A percentile compares a stretch with the other conserved stretches of the same genome.
Conservation (phyloP, 2,329 filamentous ascomycete genomes). For the Colletotrichum paranaense region DNA sequence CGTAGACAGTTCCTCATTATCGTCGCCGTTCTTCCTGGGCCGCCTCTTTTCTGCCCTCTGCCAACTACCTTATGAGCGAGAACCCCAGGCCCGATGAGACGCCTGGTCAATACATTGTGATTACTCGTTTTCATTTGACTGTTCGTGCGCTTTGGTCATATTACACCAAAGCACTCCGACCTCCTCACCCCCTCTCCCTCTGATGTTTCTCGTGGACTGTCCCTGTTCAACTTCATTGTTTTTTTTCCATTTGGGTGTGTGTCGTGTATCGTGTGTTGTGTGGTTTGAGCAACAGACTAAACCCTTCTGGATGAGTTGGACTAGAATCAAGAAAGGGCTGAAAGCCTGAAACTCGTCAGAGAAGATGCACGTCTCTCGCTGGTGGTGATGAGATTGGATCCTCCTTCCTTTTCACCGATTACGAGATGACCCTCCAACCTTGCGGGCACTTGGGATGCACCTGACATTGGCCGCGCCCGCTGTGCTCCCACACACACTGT, state of each 20-base stretch:
- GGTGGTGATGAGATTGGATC: conserved; percentile 10
- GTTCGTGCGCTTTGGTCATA: conserved; percentile 8
- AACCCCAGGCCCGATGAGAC: not conserved
- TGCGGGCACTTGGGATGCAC: not conserved
- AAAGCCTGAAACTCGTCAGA: conserved; percentile 17
- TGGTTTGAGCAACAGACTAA: not conserved
- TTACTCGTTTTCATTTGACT: not conserved
- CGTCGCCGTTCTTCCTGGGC: not conserved
- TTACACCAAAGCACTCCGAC: not conserved
- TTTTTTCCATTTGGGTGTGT: not conserved
- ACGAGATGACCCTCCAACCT: conserved; percentile 4
- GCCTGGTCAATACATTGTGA: not conserved
- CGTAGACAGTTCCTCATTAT: not conserved
- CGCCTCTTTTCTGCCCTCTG: not conserved
- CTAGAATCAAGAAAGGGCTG: not conserved
- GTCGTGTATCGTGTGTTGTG: not conserved
- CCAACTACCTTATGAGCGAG: conserved; percentile 11
- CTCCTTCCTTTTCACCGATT: not conserved
- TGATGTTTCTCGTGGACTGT: not conserved
- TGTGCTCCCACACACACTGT: not conserved
- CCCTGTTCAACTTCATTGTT: not conserved
- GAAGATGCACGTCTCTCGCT: conserved; percentile 19
- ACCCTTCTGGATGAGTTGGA: not conserved
- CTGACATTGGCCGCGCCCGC: not conserved
- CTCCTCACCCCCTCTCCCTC: not conserved